phyloP scores from a whole-genome alignment of 2,329 filamentous ascomycete species.

The Pyricularia pennisetigena region DNA sequence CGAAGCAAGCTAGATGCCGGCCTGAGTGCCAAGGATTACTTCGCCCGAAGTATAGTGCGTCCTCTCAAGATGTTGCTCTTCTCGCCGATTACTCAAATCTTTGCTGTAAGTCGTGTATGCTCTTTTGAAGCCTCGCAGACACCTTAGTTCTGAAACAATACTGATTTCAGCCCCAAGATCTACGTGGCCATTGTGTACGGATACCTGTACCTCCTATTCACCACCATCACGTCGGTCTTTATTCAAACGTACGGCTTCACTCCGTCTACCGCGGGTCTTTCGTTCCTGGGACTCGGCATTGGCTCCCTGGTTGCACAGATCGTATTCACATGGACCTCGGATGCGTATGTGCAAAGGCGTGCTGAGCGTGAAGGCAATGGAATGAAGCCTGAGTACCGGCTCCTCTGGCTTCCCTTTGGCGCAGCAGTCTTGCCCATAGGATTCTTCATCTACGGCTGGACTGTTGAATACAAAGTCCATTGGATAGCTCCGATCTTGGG shows the following conservation, averaged over 20 bases:
- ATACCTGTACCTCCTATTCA: slow-evolving; percentile 48
- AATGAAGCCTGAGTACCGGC: slow-evolving; percentile 35
- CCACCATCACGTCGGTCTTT: slow-evolving; percentile 46
- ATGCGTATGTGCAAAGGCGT: background rate
- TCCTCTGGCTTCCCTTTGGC: slow-evolving; percentile 49
- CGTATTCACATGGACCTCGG: slow-evolving; percentile 12
- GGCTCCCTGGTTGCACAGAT: slow-evolving; percentile 37
- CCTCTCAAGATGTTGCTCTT: slow-evolving; percentile 35
- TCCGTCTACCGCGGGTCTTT: slow-evolving; percentile 38
- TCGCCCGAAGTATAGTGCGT: slow-evolving; percentile 31
- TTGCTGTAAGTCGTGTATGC: background rate
- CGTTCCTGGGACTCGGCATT: slow-evolving; percentile 37
- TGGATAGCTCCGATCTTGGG: slow-evolving; percentile 41
- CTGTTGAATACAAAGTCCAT: slow-evolving; percentile 39
- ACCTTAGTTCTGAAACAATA: background rate
- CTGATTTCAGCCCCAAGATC: background rate
- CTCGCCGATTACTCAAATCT: slow-evolving; percentile 26
- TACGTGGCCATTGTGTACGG: slow-evolving; percentile 18
- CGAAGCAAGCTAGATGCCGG: slow-evolving; percentile 43
- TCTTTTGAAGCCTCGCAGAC: background rate
- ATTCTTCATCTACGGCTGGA: slow-evolving; percentile 60
- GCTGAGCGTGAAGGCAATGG: background rate
- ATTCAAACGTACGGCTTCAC: slow-evolving; percentile 43
- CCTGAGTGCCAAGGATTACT: slow-evolving; percentile 24
- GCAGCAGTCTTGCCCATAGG: slow-evolving; percentile 45